Evolutionary conservation across 2,329 filamentous ascomycete genomes (phyloP).

Genomic region (Neonectria magnoliae): DNA sequence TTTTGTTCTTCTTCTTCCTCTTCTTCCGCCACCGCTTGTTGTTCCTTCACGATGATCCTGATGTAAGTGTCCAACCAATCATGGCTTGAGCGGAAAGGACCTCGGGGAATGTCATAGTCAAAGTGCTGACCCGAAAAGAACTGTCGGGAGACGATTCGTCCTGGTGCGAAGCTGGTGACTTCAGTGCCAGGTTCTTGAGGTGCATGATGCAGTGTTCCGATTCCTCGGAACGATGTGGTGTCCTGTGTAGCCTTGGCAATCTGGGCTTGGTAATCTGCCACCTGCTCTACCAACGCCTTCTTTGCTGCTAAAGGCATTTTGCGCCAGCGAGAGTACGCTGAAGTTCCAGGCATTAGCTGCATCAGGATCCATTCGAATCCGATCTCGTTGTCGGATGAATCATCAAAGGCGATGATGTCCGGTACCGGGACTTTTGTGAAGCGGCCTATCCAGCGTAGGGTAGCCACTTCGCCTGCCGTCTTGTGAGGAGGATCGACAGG

Average conservation of each 20-base stretch:
- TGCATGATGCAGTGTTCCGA: constrained; percentile 37
- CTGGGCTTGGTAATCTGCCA: constrained; percentile 17
- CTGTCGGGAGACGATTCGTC: constrained; percentile 44
- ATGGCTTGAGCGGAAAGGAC: constrained; percentile 50
- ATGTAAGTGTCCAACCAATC: constrained; percentile 51
- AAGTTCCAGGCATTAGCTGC: constrained; percentile 41
- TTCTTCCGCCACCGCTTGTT: constrained; percentile 33
- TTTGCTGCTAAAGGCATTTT: constrained; percentile 48
- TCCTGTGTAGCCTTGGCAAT: not conserved
- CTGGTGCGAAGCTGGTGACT: constrained; percentile 15
- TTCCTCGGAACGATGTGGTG: not conserved
- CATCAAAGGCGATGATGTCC: constrained; percentile 46
- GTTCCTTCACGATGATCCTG: constrained; percentile 44
- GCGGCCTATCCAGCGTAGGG: constrained; percentile 45
- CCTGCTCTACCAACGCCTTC: constrained; percentile 18
- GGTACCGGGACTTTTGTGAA: constrained; percentile 48
- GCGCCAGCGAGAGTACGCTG: constrained; percentile 37
- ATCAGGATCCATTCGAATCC: constrained; percentile 56
- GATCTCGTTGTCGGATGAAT: constrained; percentile 46
- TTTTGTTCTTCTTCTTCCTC: constrained; percentile 42
- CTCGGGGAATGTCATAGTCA: constrained; percentile 47
- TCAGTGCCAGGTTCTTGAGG: not conserved
- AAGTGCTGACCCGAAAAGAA: constrained; percentile 49
- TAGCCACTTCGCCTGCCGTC: constrained; percentile 51
- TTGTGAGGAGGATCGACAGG: constrained; percentile 50